phyloP scores from a whole-genome alignment of 768 basidiomycete species.

The Boletus huronensis region DNA sequence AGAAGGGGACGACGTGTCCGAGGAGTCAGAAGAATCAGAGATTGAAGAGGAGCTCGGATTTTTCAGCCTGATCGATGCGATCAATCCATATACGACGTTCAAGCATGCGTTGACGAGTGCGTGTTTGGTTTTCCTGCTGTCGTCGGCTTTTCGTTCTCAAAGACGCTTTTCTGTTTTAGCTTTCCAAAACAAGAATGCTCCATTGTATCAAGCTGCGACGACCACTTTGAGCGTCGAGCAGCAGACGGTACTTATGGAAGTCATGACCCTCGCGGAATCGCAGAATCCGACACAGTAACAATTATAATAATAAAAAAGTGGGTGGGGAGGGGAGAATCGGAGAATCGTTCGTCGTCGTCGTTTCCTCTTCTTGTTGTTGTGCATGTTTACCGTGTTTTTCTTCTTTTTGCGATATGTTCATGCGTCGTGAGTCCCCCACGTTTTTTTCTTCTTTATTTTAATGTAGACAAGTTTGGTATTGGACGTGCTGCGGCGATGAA shows the following conservation, averaged over 20 bases:
- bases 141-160: neutral
- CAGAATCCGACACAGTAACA: slow-evolving; percentile 15
- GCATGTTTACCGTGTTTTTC: too few species aligned
- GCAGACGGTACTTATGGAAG: slow-evolving; percentile 80
- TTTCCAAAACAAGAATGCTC: slow-evolving; percentile 71
- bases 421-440: too few species aligned
- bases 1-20: slow-evolving; percentile 32
- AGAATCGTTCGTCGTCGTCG: too few species aligned
- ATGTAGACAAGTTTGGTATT: neutral
- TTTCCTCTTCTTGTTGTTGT: too few species aligned
- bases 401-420: too few species aligned
- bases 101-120: slow-evolving; percentile 73
- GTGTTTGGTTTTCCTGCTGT: neutral
- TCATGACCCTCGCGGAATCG: slow-evolving; percentile 68
- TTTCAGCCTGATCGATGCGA: slow-evolving; percentile 76
- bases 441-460: neutral
- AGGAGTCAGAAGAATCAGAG: slow-evolving; percentile 50
- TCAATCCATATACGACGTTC: slow-evolving; percentile 77
- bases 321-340: too few species aligned
- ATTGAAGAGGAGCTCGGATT: slow-evolving; percentile 84
- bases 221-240: slow-evolving; percentile 70
- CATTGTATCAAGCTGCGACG: slow-evolving; percentile 67
- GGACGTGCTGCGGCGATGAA: neutral
- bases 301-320: too few species aligned
- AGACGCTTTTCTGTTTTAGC: slow-evolving; percentile 5